These are phyloP conservation scores for Suillus sp. DNA, from an alignment of 768 basidiomycete genomes.

Conservation along the genomic window DNA sequence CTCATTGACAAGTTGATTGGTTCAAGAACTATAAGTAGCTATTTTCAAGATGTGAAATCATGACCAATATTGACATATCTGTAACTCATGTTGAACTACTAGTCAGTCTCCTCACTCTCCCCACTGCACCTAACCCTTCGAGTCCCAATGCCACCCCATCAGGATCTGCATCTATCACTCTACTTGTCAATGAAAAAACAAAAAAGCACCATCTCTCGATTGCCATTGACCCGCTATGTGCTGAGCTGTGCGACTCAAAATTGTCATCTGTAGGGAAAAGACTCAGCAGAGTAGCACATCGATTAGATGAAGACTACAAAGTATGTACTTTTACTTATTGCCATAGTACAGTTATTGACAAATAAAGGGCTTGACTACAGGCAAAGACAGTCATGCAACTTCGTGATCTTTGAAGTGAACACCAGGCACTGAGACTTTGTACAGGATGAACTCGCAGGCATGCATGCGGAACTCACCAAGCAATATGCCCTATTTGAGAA, in stretches of 20 bases:
- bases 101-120: slow-evolving; percentile 62
- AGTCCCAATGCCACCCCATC: slow-evolving; percentile 43
- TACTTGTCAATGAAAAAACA: slow-evolving; percentile 75
- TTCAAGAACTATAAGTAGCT: slow-evolving; percentile 75
- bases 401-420: slow-evolving; percentile 87
- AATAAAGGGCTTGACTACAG: slow-evolving; percentile 70
- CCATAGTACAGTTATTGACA: slow-evolving; percentile 12
- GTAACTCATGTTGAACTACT: slow-evolving; percentile 81
- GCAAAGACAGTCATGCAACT: slow-evolving; percentile 93
- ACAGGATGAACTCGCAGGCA: slow-evolving; percentile 1
- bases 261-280: slow-evolving; percentile 86
- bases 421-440: slow-evolving; percentile 89
- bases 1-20: slow-evolving; percentile 91
- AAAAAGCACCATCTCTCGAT: slow-evolving; percentile 88
- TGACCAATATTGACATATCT: background rate
- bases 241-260: slow-evolving; percentile 86
- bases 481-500: no score
- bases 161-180: slow-evolving; percentile 45
- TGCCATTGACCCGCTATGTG: slow-evolving; percentile 75
- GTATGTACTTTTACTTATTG: slow-evolving; percentile 37
- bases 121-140: slow-evolving; percentile 44
- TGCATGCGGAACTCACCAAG: no score
- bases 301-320: slow-evolving; percentile 93
- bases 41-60: background rate
- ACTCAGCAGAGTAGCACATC: slow-evolving; percentile 77